These are phyloP conservation scores for Tanozyma kutaoensis DNA, from an alignment of 805 yeast species.

Conservation along the genomic window DNA sequence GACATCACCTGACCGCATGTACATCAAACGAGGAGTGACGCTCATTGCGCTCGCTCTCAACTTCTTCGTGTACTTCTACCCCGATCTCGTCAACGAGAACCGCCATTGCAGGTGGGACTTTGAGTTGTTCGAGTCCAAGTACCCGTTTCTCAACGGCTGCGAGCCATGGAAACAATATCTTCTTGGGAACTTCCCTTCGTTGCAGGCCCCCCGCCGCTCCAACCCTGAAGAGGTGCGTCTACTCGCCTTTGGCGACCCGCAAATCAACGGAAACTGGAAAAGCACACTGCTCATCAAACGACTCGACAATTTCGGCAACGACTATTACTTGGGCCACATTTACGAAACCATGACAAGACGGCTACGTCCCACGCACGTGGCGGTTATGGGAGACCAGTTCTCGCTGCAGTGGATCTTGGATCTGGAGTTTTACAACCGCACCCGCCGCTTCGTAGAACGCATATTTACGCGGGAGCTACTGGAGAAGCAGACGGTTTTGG, in stretches of 20 bases:
- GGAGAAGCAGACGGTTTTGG: conserved; percentile 35
- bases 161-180: conserved; percentile 3
- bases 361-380: conserved; percentile 65
- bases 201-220: conserved; percentile 4
- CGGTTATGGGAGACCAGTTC: conserved; percentile 85
- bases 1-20: too few species aligned
- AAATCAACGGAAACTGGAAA: conserved; percentile 80
- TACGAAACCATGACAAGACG: conserved; percentile 50
- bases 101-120: conserved; percentile 48
- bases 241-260: conserved; percentile 92
- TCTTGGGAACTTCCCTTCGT: conserved; percentile 11
- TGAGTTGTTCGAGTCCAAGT: conserved; percentile 3
- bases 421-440: conserved; percentile 72
- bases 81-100: conserved; percentile 37
- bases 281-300: conserved; percentile 57
- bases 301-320: conserved; percentile 83
- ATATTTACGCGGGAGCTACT: conserved; percentile 46
- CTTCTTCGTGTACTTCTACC: conserved; percentile 62
- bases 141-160: conserved; percentile 4
- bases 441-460: conserved; percentile 59
- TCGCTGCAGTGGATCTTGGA: conserved; percentile 93
- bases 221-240: conserved; percentile 40
- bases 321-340: conserved; percentile 77
- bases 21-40: too few species aligned
- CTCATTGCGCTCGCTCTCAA: conserved; percentile 35